Evolutionary conservation across 169 alveolate genomes (phyloP).

Genomic region (Plasmodium gonderi): DNA sequence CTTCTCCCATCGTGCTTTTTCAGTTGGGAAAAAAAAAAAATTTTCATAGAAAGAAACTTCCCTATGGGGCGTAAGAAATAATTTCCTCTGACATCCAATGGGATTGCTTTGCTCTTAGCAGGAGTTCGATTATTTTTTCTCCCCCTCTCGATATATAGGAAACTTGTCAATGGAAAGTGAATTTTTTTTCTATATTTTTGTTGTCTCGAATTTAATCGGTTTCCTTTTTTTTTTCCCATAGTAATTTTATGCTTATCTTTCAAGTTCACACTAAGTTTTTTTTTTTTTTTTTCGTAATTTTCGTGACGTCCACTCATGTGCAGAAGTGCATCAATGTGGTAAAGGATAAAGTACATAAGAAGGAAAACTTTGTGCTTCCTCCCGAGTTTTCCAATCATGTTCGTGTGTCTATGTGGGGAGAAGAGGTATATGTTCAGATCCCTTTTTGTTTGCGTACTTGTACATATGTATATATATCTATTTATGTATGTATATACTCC

Average conservation of each 20-base stretch:
- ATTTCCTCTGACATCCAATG: background rate
- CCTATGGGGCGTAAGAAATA: background rate
- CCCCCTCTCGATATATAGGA: background rate
- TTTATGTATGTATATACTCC: too few relatives aligned
- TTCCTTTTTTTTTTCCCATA: constrained; percentile 1
- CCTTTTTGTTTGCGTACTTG: too few relatives aligned
- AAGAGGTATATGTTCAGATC: too few relatives aligned
- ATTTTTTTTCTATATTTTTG: background rate
- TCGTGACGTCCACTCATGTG: background rate
- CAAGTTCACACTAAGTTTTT: background rate
- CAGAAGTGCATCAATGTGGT: constrained; percentile 1
- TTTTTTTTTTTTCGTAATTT: background rate
- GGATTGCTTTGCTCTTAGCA: background rate
- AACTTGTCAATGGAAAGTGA: background rate
- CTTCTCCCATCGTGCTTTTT: background rate
- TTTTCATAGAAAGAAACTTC: background rate
- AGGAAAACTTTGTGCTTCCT: background rate
- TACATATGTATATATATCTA: too few relatives aligned
- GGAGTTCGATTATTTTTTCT: background rate
- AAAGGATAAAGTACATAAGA: constrained; percentile 27
- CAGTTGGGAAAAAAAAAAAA: background rate
- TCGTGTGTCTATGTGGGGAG: too few relatives aligned
- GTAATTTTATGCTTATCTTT: background rate
- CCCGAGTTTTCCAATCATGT: background rate
- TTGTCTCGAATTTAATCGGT: background rate